Conservation (phyloP, 2,329 filamentous ascomycete species). For the Cryphonectria parasitica region DNA sequence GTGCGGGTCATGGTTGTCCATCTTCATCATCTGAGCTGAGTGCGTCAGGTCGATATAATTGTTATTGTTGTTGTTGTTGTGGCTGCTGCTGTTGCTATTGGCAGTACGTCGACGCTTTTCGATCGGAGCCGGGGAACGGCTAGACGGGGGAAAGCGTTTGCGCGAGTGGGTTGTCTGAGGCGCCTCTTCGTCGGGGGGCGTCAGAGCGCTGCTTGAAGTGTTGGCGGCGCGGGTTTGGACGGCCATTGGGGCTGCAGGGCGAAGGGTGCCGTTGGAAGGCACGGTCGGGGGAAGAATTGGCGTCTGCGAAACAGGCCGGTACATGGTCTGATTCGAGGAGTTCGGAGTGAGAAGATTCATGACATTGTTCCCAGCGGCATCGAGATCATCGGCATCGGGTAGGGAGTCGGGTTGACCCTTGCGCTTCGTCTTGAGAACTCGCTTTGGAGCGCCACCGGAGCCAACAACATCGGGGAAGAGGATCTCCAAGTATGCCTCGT, state of each 20-base stretch:
- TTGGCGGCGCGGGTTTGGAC: slow-evolving; percentile 47
- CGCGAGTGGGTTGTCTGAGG: slow-evolving; percentile 41
- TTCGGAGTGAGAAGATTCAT: slow-evolving; percentile 45
- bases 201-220: slow-evolving; percentile 51
- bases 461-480: slow-evolving; percentile 64
- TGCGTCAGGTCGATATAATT: slow-evolving; percentile 31
- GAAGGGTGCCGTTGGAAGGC: slow-evolving; percentile 28
- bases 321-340: slow-evolving; percentile 35
- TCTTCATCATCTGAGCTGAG: slow-evolving; percentile 24
- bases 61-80: slow-evolving; percentile 22
- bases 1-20: slow-evolving; percentile 15
- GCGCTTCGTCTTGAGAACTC: slow-evolving; percentile 59
- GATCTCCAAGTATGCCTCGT: slow-evolving; percentile 64
- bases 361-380: slow-evolving; percentile 53
- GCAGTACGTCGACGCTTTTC: slow-evolving; percentile 44
- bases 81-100: slow-evolving; percentile 27
- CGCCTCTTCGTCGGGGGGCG: slow-evolving; percentile 57
- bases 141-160: slow-evolving; percentile 44
- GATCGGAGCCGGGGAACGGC: slow-evolving; percentile 23
- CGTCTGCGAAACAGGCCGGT: slow-evolving; percentile 31
- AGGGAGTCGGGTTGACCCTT: slow-evolving; percentile 50
- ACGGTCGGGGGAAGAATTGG: slow-evolving; percentile 32
- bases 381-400: slow-evolving; percentile 47
- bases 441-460: slow-evolving; percentile 62
- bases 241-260: slow-evolving; percentile 38